A percentile compares a stretch with the other conserved stretches of the same genome.
Evolutionary conservation across 2,329 filamentous ascomycete genomes (phyloP).

Genomic region (Trichoderma breve): DNA sequence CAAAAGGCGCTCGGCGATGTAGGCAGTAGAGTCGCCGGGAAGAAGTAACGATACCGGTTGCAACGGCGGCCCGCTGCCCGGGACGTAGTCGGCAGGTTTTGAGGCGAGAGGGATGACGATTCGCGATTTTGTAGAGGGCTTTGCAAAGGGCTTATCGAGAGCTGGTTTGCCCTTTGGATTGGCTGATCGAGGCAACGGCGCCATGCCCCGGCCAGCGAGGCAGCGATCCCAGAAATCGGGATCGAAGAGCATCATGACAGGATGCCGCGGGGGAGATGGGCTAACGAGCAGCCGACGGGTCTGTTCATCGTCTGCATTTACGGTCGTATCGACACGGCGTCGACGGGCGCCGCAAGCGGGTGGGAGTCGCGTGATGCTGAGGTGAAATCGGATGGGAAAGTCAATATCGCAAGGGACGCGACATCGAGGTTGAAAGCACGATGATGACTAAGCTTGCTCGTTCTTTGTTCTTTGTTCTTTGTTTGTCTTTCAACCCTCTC

Average conservation of each 20-base stretch:
- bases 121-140: background rate
- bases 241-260: slow-evolving; percentile 7
- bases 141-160: background rate
- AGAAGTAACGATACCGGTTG: slow-evolving; percentile 49
- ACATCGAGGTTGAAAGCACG: background rate
- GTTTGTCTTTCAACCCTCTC: background rate
- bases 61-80: slow-evolving; percentile 48
- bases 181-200: background rate
- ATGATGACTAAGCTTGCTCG: background rate
- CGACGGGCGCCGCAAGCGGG: background rate
- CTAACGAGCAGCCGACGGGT: background rate
- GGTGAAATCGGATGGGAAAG: background rate
- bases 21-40: slow-evolving; percentile 51
- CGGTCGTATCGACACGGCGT: background rate
- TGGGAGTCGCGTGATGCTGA: background rate
- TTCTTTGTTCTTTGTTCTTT: background rate
- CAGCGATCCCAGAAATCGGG: slow-evolving; percentile 9
- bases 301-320: slow-evolving; percentile 6
- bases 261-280: background rate
- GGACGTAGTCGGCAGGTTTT: slow-evolving; percentile 38
- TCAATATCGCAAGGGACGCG: background rate
- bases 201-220: background rate
- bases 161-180: background rate
- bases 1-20: slow-evolving; percentile 54
- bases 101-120: slow-evolving; percentile 17